Percentiles rank a stretch among this genome's conserved stretches.
phyloP scores from a whole-genome alignment of 805 yeast species.

The Soucietia sequanensis region DNA sequence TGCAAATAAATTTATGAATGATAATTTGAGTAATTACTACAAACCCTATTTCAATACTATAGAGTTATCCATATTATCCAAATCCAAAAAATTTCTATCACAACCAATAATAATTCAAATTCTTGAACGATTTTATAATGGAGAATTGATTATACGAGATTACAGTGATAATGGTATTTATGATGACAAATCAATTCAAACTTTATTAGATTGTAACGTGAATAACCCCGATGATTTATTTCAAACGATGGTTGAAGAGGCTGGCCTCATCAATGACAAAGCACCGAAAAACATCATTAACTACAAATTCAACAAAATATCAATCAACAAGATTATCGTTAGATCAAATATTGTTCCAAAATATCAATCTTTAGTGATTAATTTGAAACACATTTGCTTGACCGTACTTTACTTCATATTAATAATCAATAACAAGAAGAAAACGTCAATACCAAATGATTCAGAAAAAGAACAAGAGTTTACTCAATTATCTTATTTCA shows the following conservation, averaged over 20 bases:
- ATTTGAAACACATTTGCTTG: constrained; percentile 30
- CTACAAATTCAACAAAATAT: constrained; percentile 30
- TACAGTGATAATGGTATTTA: constrained; percentile 19
- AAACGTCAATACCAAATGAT: neutral
- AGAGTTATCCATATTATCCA: constrained; percentile 52
- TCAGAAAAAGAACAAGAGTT: neutral
- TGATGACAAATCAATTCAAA: constrained; percentile 7
- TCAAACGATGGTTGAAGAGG: constrained; percentile 7
- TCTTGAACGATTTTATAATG: constrained; percentile 50
- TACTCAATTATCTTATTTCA: constrained; percentile 6
- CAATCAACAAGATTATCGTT: constrained; percentile 27
- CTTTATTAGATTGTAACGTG: neutral
- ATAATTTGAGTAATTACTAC: constrained; percentile 1
- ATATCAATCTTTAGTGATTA: constrained; percentile 40
- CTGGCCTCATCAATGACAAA: constrained; percentile 1
- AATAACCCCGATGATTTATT: constrained; percentile 6
- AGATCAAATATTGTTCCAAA: constrained; percentile 39
- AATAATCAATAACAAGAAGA: constrained; percentile 21
- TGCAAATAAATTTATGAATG: constrained; percentile 8
- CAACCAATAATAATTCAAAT: constrained; percentile 51
- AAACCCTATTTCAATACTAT: constrained; percentile 38
- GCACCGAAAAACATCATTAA: constrained; percentile 24
- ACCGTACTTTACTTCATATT: constrained; percentile 29
- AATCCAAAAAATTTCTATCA: constrained; percentile 50
- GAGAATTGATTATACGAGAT: constrained; percentile 43